phyloP scores from a whole-genome alignment of 2,329 filamentous ascomycete species.

The Colletotrichum filicis region DNA sequence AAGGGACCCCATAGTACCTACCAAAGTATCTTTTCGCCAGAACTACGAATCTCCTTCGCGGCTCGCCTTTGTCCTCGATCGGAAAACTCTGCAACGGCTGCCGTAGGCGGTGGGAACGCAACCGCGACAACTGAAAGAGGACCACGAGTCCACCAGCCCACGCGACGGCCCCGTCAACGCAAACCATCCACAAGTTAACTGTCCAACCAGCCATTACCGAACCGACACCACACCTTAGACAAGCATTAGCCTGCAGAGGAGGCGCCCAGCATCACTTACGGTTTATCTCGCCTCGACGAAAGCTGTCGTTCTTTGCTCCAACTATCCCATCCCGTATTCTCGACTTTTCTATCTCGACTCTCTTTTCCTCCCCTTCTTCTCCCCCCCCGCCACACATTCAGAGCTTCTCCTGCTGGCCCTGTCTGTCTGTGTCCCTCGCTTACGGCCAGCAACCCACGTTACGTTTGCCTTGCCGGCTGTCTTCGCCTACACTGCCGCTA shows the following conservation, averaged over 20 bases:
- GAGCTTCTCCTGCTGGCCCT: not conserved
- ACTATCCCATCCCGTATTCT: slow-evolving; percentile 19
- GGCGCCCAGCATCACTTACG: slow-evolving; percentile 13
- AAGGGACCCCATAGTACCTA: not conserved
- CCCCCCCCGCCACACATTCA: not conserved
- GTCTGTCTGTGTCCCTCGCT: not conserved
- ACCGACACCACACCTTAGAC: not conserved
- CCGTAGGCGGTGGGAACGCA: slow-evolving; percentile 4
- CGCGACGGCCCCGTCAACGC: not conserved
- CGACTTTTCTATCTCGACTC: not conserved
- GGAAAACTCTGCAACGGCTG: slow-evolving; percentile 34
- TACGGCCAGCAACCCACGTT: not conserved
- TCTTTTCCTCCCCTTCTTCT: not conserved
- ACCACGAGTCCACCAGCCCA: not conserved
- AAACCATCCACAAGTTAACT: not conserved
- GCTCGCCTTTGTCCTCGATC: slow-evolving; percentile 11
- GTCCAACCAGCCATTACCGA: not conserved
- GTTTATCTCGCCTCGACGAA: slow-evolving; percentile 1
- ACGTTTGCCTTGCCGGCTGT: not conserved
- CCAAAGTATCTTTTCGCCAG: not conserved
- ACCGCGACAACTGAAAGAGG: not conserved
- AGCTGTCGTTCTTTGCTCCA: slow-evolving; percentile 3
- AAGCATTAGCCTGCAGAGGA: slow-evolving; percentile 2
- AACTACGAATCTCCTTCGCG: slow-evolving; percentile 3
- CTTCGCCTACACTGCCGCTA: slow-evolving; percentile 7